phyloP scores from a whole-genome alignment of 176 grass and related monocot species.

The Cenchrus purpureus region DNA sequence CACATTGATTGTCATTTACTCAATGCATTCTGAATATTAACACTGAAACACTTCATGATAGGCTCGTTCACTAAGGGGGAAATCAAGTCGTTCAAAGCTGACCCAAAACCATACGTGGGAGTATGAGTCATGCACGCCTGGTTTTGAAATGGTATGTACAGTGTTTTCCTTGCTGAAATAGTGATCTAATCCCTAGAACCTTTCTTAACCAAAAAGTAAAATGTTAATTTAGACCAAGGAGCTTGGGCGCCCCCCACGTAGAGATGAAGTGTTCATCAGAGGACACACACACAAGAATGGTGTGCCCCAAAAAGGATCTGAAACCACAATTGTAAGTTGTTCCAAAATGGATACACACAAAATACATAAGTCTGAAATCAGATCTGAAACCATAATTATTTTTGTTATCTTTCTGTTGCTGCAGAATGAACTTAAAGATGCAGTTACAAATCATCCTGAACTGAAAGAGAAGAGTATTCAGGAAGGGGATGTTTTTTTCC shows the following conservation, averaged over 20 bases:
- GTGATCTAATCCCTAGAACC: no score
- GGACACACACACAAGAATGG: background rate
- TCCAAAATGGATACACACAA: no score
- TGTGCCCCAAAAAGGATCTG: background rate
- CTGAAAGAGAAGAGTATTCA: background rate
- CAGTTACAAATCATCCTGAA: background rate
- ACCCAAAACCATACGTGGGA: constrained; percentile 26
- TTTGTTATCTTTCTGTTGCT: background rate
- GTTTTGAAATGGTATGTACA: background rate
- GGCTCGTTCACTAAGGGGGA: background rate
- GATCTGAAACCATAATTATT: no score
- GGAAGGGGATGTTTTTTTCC: constrained; percentile 5
- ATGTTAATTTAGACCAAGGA: background rate
- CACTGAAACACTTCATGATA: background rate
- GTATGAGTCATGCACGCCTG: constrained; percentile 22
- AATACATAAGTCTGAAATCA: no score
- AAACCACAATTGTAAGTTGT: constrained; percentile 1
- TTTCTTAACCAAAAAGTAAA: no score
- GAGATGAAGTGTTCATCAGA: constrained; percentile 11
- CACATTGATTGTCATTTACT: background rate
- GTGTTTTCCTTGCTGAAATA: background rate
- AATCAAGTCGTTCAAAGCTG: constrained; percentile 12
- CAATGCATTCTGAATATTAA: background rate
- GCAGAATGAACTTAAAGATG: background rate
- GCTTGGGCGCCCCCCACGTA: background rate